Evolutionary conservation across 2,329 filamentous ascomycete genomes (phyloP).

Genomic region (Paecilomyces formosus): DNA sequence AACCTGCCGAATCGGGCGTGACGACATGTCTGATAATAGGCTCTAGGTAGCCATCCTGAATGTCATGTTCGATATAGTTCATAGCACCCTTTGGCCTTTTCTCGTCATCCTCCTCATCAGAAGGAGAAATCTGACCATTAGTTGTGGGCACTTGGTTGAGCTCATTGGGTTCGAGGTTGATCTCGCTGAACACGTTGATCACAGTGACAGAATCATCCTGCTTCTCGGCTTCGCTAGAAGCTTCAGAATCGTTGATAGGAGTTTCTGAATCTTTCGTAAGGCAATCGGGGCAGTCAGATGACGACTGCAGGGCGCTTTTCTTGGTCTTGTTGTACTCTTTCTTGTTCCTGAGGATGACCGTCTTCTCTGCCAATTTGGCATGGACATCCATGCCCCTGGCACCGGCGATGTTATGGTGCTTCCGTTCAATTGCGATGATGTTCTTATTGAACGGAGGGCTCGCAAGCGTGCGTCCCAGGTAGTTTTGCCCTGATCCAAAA

Average conservation of each 20-base stretch:
- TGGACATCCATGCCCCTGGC: conserved; percentile 78
- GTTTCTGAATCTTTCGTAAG: conserved; percentile 4
- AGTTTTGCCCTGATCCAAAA: conserved; percentile 95
- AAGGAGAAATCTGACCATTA: conserved; percentile 3
- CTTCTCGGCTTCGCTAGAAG: conserved; percentile 1
- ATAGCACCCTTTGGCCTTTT: conserved; percentile 23
- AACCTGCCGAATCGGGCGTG: conserved; percentile 8
- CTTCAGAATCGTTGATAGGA: background rate
- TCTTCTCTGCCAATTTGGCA: conserved; percentile 67
- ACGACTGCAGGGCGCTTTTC: background rate
- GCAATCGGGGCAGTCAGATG: conserved; percentile 2
- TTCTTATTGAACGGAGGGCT: conserved; percentile 77
- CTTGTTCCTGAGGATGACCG: conserved; percentile 71
- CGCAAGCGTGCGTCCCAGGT: conserved; percentile 80
- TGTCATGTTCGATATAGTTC: conserved; percentile 39
- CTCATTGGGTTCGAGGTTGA: conserved; percentile 24
- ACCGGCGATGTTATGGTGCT: conserved; percentile 75
- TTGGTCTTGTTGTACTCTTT: conserved; percentile 43
- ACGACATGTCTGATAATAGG: conserved; percentile 30
- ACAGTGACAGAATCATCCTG: conserved; percentile 17
- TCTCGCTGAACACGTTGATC: conserved; percentile 27
- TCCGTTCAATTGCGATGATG: conserved; percentile 85
- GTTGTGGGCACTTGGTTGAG: conserved; percentile 10
- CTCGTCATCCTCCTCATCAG: conserved; percentile 8
- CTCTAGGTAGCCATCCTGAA: conserved; percentile 36